phyloP scores from a whole-genome alignment of 148 eudicot genomes.

The Nepenthes mirabilis region DNA sequence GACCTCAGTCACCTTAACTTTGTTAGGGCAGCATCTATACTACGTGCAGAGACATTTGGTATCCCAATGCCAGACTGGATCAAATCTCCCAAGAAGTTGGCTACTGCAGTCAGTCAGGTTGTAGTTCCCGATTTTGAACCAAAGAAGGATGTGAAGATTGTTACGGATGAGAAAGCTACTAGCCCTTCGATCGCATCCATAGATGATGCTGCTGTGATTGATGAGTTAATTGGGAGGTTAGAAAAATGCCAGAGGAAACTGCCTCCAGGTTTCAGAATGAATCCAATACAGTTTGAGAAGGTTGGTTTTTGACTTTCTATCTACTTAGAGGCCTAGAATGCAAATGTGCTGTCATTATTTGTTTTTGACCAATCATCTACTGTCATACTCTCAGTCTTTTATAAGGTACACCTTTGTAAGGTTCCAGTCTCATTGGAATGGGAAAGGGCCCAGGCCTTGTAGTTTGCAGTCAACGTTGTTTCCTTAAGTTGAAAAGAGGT shows the following conservation, averaged over 20 bases:
- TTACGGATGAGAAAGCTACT: conserved; percentile 68
- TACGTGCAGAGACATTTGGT: conserved; percentile 62
- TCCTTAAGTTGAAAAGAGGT: too few relatives aligned
- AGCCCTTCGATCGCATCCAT: conserved; percentile 40
- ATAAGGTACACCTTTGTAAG: too few relatives aligned
- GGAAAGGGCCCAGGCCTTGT: too few relatives aligned
- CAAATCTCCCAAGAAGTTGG: conserved; percentile 27
- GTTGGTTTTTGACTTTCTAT: conserved; percentile 9
- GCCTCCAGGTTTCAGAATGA: conserved; percentile 47
- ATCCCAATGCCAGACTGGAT: conserved; percentile 62
- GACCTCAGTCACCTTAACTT: conserved; percentile 41
- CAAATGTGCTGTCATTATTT: too few relatives aligned
- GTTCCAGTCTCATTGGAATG: too few relatives aligned
- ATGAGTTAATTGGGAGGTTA: conserved; percentile 28
- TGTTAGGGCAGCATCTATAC: conserved; percentile 37
- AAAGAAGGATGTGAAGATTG: conserved; percentile 52
- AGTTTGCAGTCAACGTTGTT: too few relatives aligned
- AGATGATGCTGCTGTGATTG: conserved; percentile 57
- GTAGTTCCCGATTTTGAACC: conserved; percentile 66
- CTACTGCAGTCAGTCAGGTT: conserved; percentile 40
- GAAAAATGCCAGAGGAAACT: conserved; percentile 24
- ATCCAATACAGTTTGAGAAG: conserved; percentile 70
- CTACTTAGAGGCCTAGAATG: too few relatives aligned
- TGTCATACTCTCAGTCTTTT: too few relatives aligned
- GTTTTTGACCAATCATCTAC: too few relatives aligned